Evolutionary conservation across 805 yeast species (phyloP), one percentile per base, ranked within the genome.

Genomic region (Saccharomycopsis olivae): DNA sequence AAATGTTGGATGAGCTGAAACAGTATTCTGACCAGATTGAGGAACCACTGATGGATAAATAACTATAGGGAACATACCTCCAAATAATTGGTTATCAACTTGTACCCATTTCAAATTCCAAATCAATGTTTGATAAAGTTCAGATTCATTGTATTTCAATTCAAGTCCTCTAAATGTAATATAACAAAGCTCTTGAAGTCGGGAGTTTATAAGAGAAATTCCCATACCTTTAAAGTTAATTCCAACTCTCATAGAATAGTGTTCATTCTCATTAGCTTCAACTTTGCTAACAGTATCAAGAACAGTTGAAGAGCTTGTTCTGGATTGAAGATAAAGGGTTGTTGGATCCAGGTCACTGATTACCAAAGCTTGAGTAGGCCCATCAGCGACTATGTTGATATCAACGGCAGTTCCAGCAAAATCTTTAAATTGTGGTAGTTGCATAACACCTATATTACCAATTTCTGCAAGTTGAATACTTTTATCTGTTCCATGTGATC

Each of bases 301-400:
- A 3, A 60, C 45, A 0, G 71, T 55, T 0, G 59, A 52, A 15
- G 55, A 51, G 4, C 60, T 42, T 4, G 51, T 47, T 27, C 53
- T 57, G 32, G 62, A 43, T 53, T 81, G 82, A 56, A 86, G 86
- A 54, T 85, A 58, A 56, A 95, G 83, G 4, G 73, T 68, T 2
- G 77, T 71, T 5, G 88, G 80, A 50, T 85, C 92, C 53, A 85
- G 85, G 41, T 83, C 78, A 1, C 94, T 72, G 3, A 92, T 79
- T 3, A 86, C 80, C 47, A 92, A 68, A 0, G 95, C 79, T 58
- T 86, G 96, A 1, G 88, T 77, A 0, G 96, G 95, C 0, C 97
- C 98, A 63, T 92, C 97, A 0, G 96, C 97, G 31, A 86, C 79
- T 14, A 92, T 96, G 53, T 87, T 85, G 51, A 94, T 62, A 51